Percentiles rank a stretch among this genome's conserved stretches.
Evolutionary conservation across 768 basidiomycete species (phyloP).

Genomic region (Tricholoma flavovirens): DNA sequence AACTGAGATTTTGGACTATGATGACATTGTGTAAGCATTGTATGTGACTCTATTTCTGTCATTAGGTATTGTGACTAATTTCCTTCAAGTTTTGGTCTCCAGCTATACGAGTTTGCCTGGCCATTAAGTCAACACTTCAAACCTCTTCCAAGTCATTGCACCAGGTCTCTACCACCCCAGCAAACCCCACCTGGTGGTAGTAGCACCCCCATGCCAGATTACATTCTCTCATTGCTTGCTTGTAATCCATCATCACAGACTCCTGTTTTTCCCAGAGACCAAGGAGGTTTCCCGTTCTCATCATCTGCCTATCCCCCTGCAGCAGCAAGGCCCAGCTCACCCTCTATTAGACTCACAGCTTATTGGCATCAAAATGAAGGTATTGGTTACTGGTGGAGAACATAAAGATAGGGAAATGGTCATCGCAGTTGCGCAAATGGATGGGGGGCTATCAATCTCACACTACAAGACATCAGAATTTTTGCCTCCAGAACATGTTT

Average conservation of each 20-base stretch:
- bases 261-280: not conserved
- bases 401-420: not conserved
- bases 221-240: not conserved
- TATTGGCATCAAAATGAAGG: not conserved
- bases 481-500: not conserved
- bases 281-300: not conserved
- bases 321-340: not conserved
- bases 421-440: not conserved
- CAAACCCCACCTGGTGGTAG: too few relatives aligned
- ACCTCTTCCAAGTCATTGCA: not conserved
- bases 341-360: not conserved
- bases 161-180: too few relatives aligned
- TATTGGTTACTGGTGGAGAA: not conserved
- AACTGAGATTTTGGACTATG: slow-evolving; percentile 1
- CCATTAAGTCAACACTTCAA: not conserved
- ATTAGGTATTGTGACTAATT: not conserved
- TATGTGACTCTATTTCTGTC: not conserved
- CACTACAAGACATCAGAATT: not conserved
- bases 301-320: not conserved
- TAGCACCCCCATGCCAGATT: slow-evolving; percentile 1
- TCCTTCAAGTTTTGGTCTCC: not conserved
- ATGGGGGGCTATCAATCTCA: not conserved
- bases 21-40: not conserved
- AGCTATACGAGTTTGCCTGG: not conserved
- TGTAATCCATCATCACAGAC: not conserved